These are phyloP conservation scores for Hypholoma fasciculare DNA, from an alignment of 768 basidiomycete species.

Conservation along the genomic window DNA sequence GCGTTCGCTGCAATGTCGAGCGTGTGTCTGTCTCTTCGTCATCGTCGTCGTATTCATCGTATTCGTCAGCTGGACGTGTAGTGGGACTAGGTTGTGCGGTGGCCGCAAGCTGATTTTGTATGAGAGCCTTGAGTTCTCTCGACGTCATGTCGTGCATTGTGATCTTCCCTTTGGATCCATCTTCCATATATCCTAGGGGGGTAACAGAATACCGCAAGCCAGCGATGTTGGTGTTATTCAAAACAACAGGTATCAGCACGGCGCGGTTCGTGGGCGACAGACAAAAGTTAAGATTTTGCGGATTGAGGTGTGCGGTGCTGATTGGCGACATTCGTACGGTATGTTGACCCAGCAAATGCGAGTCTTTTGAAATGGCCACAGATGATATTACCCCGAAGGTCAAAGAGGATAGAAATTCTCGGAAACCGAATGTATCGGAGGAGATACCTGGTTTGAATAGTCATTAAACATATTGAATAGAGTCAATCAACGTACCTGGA, in stretches of 20 bases:
- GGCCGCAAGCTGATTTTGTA: constrained; percentile 54
- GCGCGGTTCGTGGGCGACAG: constrained; percentile 51
- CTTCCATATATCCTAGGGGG: constrained; percentile 52
- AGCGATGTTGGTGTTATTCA: constrained; percentile 86
- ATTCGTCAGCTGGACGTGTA: constrained; percentile 41
- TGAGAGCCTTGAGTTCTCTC: constrained; percentile 69
- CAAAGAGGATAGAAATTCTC: constrained; percentile 47
- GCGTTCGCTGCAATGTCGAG: constrained; percentile 66
- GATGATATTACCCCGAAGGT: constrained; percentile 52
- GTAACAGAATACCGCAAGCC: constrained; percentile 73
- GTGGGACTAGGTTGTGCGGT: constrained; percentile 35
- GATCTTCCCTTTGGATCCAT: constrained; percentile 41
- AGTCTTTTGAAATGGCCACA: constrained; percentile 40
- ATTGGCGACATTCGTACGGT: constrained; percentile 92
- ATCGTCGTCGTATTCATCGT: constrained; percentile 66
- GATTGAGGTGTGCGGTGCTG: constrained; percentile 90
- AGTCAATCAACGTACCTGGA: constrained; percentile 14
- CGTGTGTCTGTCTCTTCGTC: constrained; percentile 25
- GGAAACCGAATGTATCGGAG: constrained; percentile 45
- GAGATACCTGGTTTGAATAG: constrained; percentile 31
- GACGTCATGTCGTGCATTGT: constrained; percentile 56
- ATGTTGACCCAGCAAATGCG: constrained; percentile 80
- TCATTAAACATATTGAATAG: background rate
- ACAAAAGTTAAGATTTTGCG: constrained; percentile 72
- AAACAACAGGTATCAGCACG: constrained; percentile 77